phyloP scores from a whole-genome alignment of 2,329 filamentous ascomycete species.

The Paramyrothecium roridum region DNA sequence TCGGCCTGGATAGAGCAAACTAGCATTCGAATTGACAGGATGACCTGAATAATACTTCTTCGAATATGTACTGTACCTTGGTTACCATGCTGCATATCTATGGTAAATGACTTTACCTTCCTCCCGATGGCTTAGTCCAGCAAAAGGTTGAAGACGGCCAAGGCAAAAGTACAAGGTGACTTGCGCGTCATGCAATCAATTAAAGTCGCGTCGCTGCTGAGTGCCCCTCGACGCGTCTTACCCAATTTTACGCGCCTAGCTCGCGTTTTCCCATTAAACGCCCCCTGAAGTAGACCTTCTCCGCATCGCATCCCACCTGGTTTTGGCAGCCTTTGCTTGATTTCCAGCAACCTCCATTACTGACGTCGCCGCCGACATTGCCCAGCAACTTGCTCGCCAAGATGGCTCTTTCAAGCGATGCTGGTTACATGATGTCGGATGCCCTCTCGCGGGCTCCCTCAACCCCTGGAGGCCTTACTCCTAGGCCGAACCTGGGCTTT shows the following conservation, averaged over 20 bases:
- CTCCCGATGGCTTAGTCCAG: no score
- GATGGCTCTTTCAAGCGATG: constrained; percentile 55
- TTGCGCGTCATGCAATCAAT: constrained; percentile 31
- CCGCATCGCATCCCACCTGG: not conserved
- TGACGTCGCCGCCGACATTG: not conserved
- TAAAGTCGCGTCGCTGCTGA: constrained; percentile 28
- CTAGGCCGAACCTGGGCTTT: constrained; percentile 37
- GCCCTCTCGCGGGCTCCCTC: constrained; percentile 38
- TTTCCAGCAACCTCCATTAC: not conserved
- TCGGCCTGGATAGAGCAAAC: no score
- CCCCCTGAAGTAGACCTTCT: constrained; percentile 14
- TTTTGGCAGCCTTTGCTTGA: not conserved
- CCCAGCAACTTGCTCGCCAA: constrained; percentile 4
- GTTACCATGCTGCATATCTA: no score
- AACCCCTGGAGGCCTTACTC: constrained; percentile 22
- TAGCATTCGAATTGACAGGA: no score
- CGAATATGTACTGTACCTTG: no score
- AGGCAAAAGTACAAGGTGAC: not conserved
- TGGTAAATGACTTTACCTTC: no score
- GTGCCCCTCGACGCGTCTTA: constrained; percentile 25
- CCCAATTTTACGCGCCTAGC: constrained; percentile 14
- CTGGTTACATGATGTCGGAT: constrained; percentile 57
- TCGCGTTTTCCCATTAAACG: constrained; percentile 9
- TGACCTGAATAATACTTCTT: no score
- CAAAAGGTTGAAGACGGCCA: no score